Percentiles rank a stretch among this genome's conserved stretches.
These are phyloP conservation scores for Vanderwaltozyma tropicalis DNA, from an alignment of 805 yeast genomes.

Conservation along the genomic window DNA sequence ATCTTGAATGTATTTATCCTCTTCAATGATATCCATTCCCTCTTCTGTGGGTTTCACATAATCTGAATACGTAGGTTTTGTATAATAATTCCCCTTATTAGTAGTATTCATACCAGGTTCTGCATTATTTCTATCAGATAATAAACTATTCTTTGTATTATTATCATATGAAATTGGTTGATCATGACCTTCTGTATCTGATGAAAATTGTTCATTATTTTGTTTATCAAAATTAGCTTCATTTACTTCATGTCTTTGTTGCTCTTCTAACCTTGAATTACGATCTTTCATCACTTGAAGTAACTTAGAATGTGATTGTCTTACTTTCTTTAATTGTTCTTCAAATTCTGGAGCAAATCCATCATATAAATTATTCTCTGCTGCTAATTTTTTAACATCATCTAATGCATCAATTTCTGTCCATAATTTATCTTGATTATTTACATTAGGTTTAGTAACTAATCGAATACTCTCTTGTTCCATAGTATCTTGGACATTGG, in stretches of 20 bases:
- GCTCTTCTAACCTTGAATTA: slow-evolving; percentile 12
- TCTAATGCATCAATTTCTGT: slow-evolving; percentile 78
- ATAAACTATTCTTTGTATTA: too few relatives aligned
- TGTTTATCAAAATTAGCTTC: neutral
- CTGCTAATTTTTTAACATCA: slow-evolving; percentile 57
- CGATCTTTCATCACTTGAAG: slow-evolving; percentile 27
- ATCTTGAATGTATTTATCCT: slow-evolving; percentile 12
- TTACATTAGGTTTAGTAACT: slow-evolving; percentile 15
- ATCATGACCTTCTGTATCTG: neutral
- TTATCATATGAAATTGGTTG: neutral
- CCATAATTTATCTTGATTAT: slow-evolving; percentile 41
- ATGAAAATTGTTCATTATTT: neutral
- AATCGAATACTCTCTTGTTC: slow-evolving; percentile 34
- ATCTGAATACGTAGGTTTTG: neutral
- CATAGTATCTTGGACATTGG: neutral
- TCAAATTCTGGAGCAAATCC: slow-evolving; percentile 35
- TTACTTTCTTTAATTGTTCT: slow-evolving; percentile 35
- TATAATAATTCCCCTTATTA: neutral
- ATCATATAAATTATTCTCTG: slow-evolving; percentile 33
- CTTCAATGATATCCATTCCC: slow-evolving; percentile 3
- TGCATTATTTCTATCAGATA: too few relatives aligned
- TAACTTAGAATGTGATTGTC: slow-evolving; percentile 45
- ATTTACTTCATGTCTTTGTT: slow-evolving; percentile 6
- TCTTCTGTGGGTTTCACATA: neutral
- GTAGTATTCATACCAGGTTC: too few relatives aligned